Conservation (phyloP, 495 filamentous ascomycete genomes). For the Rostrohypoxylon terebratum region DNA sequence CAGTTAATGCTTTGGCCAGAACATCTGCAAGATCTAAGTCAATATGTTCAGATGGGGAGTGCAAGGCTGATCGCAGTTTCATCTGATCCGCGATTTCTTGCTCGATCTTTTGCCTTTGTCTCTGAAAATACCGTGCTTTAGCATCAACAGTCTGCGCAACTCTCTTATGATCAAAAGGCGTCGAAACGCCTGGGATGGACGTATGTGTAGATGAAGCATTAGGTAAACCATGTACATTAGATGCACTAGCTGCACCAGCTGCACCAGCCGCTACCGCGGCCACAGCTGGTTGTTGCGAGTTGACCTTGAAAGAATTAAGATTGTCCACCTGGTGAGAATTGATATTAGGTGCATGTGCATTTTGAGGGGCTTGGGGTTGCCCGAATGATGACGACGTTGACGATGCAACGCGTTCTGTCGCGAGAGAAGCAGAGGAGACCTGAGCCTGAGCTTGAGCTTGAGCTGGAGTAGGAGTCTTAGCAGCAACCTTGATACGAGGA, state of each 20-base stretch:
- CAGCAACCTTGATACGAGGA: slow-evolving; percentile 70
- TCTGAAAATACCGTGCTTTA: slow-evolving; percentile 77
- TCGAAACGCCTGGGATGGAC: slow-evolving; percentile 43
- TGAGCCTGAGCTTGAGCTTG: slow-evolving; percentile 58
- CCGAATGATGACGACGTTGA: slow-evolving; percentile 45
- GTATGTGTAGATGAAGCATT: background rate
- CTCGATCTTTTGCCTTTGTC: slow-evolving; percentile 85
- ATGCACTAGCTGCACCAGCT: background rate
- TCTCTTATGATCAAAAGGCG: slow-evolving; percentile 52
- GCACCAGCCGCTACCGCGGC: slow-evolving; percentile 48
- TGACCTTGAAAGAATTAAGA: slow-evolving; percentile 54
- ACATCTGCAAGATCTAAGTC: slow-evolving; percentile 82
- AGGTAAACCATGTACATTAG: background rate
- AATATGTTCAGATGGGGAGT: slow-evolving; percentile 70
- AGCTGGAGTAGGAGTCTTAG: slow-evolving; percentile 49
- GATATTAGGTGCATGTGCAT: slow-evolving; percentile 40
- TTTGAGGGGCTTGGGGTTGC: slow-evolving; percentile 28
- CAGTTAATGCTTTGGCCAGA: slow-evolving; percentile 74
- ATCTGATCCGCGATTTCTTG: slow-evolving; percentile 77
- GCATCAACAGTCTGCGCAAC: slow-evolving; percentile 80
- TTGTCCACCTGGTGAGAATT: slow-evolving; percentile 51
- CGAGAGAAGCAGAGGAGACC: slow-evolving; percentile 13
- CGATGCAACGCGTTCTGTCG: slow-evolving; percentile 47
- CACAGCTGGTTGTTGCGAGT: slow-evolving; percentile 49
- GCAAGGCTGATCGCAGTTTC: slow-evolving; percentile 72